Conservation (phyloP, 768 basidiomycete species). For the Mycena maculata region DNA sequence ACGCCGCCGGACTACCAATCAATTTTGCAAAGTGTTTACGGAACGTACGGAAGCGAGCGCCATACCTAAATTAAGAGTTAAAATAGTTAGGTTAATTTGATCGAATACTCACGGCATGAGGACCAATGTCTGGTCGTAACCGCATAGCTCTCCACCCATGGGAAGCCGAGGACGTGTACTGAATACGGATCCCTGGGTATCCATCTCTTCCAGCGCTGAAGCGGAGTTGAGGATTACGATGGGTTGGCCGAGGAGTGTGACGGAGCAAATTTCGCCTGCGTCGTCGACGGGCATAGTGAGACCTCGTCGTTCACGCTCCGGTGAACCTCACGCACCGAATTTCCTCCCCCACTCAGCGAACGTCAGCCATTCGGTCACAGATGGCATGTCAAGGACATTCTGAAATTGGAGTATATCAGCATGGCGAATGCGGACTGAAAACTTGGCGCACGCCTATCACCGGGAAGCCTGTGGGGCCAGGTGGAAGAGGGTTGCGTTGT, state of each 20-base stretch:
- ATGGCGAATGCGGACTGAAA: constrained; percentile 1
- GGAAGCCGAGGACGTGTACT: constrained; percentile 60
- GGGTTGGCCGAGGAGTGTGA: constrained; percentile 56
- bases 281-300: not conserved
- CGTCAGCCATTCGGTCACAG: constrained; percentile 57
- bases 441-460: constrained; percentile 49
- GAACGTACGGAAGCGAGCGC: constrained; percentile 55
- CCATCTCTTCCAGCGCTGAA: constrained; percentile 57
- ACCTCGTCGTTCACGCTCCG: not conserved
- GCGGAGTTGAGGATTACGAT: constrained; percentile 63
- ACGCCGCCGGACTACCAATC: constrained; percentile 49
- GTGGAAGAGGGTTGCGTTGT: constrained; percentile 44
- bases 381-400: constrained; percentile 63
- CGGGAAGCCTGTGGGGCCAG: constrained; percentile 56
- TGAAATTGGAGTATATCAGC: constrained; percentile 31
- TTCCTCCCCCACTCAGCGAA: constrained; percentile 64
- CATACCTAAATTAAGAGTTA: constrained; percentile 47
- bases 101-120: constrained; percentile 43
- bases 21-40: constrained; percentile 57
- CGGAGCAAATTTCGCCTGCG: constrained; percentile 52
- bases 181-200: constrained; percentile 59
- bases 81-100: too few relatives aligned
- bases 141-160: constrained; percentile 64
- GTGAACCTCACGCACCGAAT: constrained; percentile 53
- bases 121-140: constrained; percentile 60